phyloP scores from a whole-genome alignment of 2,329 filamentous ascomycete genomes.

The Phoma sp. region DNA sequence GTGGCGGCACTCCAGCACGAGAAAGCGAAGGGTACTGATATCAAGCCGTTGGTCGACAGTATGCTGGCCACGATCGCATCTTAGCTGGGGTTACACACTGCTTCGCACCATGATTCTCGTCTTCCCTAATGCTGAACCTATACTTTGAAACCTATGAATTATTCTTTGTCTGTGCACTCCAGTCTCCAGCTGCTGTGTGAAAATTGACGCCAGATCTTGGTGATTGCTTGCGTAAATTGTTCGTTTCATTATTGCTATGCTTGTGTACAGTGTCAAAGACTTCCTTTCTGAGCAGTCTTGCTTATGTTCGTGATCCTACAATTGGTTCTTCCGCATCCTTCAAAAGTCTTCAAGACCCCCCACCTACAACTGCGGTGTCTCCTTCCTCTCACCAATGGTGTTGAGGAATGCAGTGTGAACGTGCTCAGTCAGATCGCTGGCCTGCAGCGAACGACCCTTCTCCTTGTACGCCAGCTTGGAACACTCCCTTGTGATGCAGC shows the following conservation, averaged over 20 bases:
- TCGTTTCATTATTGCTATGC: constrained; percentile 7
- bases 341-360: neutral
- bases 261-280: neutral
- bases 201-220: neutral
- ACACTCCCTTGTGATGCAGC: constrained; percentile 86
- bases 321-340: neutral
- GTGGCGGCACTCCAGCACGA: constrained; percentile 27
- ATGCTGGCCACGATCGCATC: constrained; percentile 17
- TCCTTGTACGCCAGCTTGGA: constrained; percentile 86
- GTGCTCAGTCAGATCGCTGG: constrained; percentile 90
- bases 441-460: constrained; percentile 86
- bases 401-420: constrained; percentile 82
- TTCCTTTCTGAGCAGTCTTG: neutral
- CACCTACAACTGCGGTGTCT: constrained; percentile 34
- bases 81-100: neutral
- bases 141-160: neutral
- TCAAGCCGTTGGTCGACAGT: constrained; percentile 25
- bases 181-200: neutral
- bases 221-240: neutral
- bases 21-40: constrained; percentile 32
- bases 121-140: neutral
- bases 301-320: neutral
- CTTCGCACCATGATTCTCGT: neutral
- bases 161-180: neutral
- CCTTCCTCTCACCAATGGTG: constrained; percentile 72